These are phyloP conservation scores for Monocercomonoides exilis DNA, from an alignment of 78 protist species.

Conservation along the genomic window DNA sequence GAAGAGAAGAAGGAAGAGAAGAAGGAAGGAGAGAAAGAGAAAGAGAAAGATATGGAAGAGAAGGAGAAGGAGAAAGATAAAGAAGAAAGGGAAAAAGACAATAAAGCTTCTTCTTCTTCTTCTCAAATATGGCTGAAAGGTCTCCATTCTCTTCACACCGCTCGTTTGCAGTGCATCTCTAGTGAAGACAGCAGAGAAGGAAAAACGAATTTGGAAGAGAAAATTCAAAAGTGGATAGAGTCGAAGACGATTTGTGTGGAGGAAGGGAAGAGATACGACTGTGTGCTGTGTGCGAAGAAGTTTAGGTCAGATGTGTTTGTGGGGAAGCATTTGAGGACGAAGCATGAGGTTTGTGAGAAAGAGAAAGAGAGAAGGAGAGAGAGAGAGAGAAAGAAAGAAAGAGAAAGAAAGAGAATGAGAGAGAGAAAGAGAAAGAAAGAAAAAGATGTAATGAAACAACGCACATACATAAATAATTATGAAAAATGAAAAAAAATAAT, in stretches of 20 bases:
- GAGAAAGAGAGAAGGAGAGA: too few species aligned
- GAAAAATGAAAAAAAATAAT: too few species aligned
- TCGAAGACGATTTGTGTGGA: background rate
- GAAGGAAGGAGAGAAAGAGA: background rate
- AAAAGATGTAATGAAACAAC: too few species aligned
- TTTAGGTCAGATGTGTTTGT: background rate
- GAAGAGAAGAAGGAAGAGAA: background rate
- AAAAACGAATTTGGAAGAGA: background rate
- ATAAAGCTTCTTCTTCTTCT: background rate
- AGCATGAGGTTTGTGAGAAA: background rate
- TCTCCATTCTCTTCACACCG: background rate
- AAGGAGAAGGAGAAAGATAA: background rate
- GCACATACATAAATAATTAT: too few species aligned
- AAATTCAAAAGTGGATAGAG: background rate
- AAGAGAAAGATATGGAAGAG: background rate
- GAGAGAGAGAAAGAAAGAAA: too few species aligned
- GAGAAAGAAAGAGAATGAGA: too few species aligned
- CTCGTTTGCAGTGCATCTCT: background rate
- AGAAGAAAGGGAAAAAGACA: background rate
- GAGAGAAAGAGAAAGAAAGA: too few species aligned
- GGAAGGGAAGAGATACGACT: background rate
- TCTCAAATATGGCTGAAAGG: background rate
- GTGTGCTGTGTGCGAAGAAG: background rate
- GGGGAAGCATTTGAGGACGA: background rate
- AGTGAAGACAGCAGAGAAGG: background rate